These are phyloP conservation scores for Spatholobus suberectus DNA, from an alignment of 306 rosid species.

Conservation along the genomic window DNA sequence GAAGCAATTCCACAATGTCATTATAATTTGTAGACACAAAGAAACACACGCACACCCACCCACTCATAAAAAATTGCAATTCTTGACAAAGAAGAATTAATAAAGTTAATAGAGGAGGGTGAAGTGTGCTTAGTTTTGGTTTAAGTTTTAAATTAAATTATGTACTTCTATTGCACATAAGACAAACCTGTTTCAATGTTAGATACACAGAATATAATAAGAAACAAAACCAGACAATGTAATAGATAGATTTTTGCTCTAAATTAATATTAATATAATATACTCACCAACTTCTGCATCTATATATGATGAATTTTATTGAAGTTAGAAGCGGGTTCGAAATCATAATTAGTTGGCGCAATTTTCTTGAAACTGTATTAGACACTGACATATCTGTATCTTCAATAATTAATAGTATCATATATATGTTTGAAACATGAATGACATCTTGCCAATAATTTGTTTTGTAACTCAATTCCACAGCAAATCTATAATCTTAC, in stretches of 20 bases:
- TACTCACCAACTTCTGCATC: background rate
- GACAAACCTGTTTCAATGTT: background rate
- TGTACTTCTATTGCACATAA: background rate
- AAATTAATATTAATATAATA: background rate
- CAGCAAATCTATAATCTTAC: conserved; percentile 39
- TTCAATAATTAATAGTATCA: conserved; percentile 33
- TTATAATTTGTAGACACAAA: conserved; percentile 29
- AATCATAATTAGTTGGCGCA: background rate
- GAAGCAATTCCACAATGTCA: conserved; percentile 27
- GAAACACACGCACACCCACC: background rate
- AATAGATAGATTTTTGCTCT: background rate
- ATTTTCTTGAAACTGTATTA: background rate
- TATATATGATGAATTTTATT: background rate
- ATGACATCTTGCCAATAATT: conserved; percentile 35
- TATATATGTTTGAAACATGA: conserved; percentile 28
- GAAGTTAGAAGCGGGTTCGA: background rate
- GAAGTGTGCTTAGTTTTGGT: background rate
- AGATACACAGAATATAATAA: background rate
- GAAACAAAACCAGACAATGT: background rate
- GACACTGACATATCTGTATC: background rate
- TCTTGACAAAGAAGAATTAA: background rate
- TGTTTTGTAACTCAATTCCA: conserved; percentile 42
- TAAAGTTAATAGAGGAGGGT: background rate
- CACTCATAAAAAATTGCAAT: background rate
- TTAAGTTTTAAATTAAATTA: conserved; percentile 3